phyloP scores from a whole-genome alignment of 2,329 filamentous ascomycete species.

The Pyricularia sp. region DNA sequence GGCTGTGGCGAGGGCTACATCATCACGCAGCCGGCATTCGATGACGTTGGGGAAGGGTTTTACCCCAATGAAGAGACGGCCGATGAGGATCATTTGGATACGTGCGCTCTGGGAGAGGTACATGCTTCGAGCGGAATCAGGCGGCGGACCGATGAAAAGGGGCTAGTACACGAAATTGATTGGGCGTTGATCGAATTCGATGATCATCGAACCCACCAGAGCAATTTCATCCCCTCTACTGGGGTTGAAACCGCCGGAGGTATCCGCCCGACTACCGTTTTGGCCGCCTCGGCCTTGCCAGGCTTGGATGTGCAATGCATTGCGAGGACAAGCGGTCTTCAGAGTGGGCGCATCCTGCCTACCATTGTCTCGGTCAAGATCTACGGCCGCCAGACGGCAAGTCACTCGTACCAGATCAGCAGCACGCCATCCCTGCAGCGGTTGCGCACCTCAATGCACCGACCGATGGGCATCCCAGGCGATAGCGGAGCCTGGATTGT shows the following conservation, averaged over 20 bases:
- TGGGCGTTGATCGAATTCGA: slow-evolving; percentile 86
- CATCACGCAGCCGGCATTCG: slow-evolving; percentile 85
- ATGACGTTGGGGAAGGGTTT: slow-evolving; percentile 76
- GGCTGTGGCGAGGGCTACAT: slow-evolving; percentile 69
- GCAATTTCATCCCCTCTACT: slow-evolving; percentile 56
- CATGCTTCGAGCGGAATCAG: slow-evolving; percentile 87
- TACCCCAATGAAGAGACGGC: slow-evolving; percentile 63
- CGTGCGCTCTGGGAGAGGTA: slow-evolving; percentile 71
- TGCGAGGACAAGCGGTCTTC: slow-evolving; percentile 76
- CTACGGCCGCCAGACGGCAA: slow-evolving; percentile 72
- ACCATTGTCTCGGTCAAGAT: slow-evolving; percentile 81
- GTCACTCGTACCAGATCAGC: slow-evolving; percentile 56
- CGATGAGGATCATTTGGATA: slow-evolving; percentile 75
- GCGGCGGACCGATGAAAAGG: slow-evolving; percentile 58
- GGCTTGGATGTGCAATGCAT: slow-evolving; percentile 78
- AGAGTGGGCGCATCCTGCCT: slow-evolving; percentile 67
- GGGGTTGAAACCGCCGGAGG: slow-evolving; percentile 14
- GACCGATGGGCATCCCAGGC: slow-evolving; percentile 61
- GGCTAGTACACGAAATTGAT: slow-evolving; percentile 82
- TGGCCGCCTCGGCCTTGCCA: slow-evolving; percentile 52
- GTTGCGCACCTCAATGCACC: not conserved
- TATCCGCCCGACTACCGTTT: slow-evolving; percentile 48
- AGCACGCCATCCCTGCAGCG: slow-evolving; percentile 21
- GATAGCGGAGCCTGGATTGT: slow-evolving; percentile 93
- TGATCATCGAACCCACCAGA: slow-evolving; percentile 23